A percentile compares a stretch with the other conserved stretches of the same genome.
Evolutionary conservation across 805 yeast species (phyloP).

Genomic region (Hermanozyma aechmeae): DNA sequence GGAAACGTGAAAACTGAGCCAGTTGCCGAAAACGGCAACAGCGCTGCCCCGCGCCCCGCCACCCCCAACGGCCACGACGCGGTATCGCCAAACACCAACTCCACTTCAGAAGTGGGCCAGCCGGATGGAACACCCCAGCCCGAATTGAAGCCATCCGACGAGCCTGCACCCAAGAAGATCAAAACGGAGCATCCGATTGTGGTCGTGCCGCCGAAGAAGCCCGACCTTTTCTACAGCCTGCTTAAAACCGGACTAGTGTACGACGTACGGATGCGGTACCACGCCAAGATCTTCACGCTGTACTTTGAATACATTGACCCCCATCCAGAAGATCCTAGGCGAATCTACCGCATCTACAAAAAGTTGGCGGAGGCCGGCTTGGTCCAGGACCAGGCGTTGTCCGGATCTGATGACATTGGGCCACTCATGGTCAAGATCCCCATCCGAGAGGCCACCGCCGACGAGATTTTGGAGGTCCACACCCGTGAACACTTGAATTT

Average conservation of each 20-base stretch:
- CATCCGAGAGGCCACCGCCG: conserved; percentile 78
- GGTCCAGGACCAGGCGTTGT: conserved; percentile 66
- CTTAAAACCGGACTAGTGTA: conserved; percentile 90
- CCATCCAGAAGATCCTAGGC: conserved; percentile 97
- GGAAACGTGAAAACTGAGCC: no score
- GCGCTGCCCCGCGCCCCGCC: no score
- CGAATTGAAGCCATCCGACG: no score
- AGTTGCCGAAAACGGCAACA: no score
- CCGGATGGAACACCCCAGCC: no score
- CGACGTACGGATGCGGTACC: conserved; percentile 96
- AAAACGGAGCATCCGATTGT: conserved; percentile 8
- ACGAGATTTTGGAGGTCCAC: conserved; percentile 83
- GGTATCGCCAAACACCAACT: no score
- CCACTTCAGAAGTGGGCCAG: no score
- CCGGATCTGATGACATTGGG: conserved; percentile 71
- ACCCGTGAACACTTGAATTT: conserved; percentile 69
- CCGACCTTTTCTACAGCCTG: conserved; percentile 62
- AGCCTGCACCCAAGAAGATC: no score
- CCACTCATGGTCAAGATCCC: conserved; percentile 84
- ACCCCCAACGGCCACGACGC: no score
- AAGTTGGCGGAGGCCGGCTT: conserved; percentile 91
- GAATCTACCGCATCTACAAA: conserved; percentile 90
- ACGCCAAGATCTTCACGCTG: conserved; percentile 86
- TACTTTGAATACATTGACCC: conserved; percentile 94
- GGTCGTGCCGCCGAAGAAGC: conserved; percentile 50